These are phyloP conservation scores for Paramecium bursaria DNA, from an alignment of 73 alveolate species.

Conservation along the genomic window DNA sequence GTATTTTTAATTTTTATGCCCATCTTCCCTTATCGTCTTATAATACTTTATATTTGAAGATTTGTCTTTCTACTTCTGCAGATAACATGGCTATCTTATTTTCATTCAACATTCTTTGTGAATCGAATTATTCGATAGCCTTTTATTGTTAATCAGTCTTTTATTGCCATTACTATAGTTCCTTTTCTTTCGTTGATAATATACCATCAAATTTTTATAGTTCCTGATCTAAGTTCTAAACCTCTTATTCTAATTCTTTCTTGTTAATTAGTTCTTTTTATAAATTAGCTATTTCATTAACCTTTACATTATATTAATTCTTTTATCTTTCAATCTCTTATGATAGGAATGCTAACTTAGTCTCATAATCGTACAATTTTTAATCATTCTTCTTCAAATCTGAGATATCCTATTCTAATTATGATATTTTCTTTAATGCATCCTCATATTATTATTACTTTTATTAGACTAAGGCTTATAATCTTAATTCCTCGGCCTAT, in stretches of 20 bases:
- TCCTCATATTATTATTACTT: constrained; percentile 20
- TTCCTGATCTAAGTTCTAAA: constrained; percentile 19
- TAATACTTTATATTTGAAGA: constrained; percentile 19
- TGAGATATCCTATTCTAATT: constrained; percentile 31
- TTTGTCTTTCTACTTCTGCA: constrained; percentile 40
- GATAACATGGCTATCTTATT: constrained; percentile 58
- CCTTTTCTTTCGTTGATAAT: constrained; percentile 2
- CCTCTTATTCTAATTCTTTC: background rate
- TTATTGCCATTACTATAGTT: background rate
- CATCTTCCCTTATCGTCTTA: constrained; percentile 35
- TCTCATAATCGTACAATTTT: constrained; percentile 52
- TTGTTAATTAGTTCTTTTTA: background rate
- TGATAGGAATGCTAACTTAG: constrained; percentile 47
- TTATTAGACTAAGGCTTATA: too few relatives aligned
- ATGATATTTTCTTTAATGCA: background rate
- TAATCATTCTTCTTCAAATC: constrained; percentile 27
- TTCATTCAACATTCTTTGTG: background rate
- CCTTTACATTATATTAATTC: constrained; percentile 41
- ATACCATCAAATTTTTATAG: background rate
- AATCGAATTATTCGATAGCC: background rate
- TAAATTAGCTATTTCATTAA: background rate
- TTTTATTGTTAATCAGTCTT: constrained; percentile 29
- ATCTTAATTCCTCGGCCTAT: constrained; percentile 1
- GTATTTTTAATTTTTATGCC: constrained; percentile 6
- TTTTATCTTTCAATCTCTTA: constrained; percentile 57